A percentile compares a stretch with the other conserved stretches of the same genome.
phyloP scores from a whole-genome alignment of 208 protist species.

The Wallacemonas sp. region DNA sequence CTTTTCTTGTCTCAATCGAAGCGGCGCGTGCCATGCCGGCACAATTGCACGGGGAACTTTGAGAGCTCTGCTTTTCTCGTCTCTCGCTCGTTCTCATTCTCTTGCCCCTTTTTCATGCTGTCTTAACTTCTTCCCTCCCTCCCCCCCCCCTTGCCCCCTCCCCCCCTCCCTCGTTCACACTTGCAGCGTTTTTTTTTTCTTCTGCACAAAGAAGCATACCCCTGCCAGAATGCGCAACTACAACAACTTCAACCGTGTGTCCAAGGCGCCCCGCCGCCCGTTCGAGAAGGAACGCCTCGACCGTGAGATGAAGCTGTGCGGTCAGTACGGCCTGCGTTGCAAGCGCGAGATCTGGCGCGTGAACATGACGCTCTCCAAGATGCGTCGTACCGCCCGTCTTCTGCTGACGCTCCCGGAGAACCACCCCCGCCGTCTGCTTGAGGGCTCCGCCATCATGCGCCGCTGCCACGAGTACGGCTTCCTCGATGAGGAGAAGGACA shows the following conservation, averaged over 20 bases:
- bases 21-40: too few relatives aligned
- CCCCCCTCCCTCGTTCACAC: neutral
- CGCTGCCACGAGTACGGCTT: slow-evolving; percentile 98
- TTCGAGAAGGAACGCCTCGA: slow-evolving; percentile 99
- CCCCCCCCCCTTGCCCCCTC: neutral
- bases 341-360: slow-evolving; percentile 99
- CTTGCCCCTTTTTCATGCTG: too few relatives aligned
- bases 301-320: slow-evolving; percentile 99
- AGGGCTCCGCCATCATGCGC: slow-evolving; percentile 99
- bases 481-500: slow-evolving; percentile 98
- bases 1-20: too few relatives aligned
- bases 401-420: slow-evolving; percentile 99
- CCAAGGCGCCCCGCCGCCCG: slow-evolving; percentile 97
- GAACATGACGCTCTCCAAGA: slow-evolving; percentile 98
- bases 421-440: slow-evolving; percentile 96
- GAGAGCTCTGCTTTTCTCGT: too few relatives aligned
- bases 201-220: slow-evolving; percentile 11
- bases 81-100: too few relatives aligned
- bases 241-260: slow-evolving; percentile 97
- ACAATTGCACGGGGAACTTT: too few relatives aligned
- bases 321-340: slow-evolving; percentile 99
- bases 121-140: too few relatives aligned
- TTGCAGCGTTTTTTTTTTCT: slow-evolving; percentile 17
- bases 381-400: slow-evolving; percentile 98
- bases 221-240: slow-evolving; percentile 88